phyloP scores from a whole-genome alignment of 2,329 filamentous ascomycete species.

The Elsinoe batatas region DNA sequence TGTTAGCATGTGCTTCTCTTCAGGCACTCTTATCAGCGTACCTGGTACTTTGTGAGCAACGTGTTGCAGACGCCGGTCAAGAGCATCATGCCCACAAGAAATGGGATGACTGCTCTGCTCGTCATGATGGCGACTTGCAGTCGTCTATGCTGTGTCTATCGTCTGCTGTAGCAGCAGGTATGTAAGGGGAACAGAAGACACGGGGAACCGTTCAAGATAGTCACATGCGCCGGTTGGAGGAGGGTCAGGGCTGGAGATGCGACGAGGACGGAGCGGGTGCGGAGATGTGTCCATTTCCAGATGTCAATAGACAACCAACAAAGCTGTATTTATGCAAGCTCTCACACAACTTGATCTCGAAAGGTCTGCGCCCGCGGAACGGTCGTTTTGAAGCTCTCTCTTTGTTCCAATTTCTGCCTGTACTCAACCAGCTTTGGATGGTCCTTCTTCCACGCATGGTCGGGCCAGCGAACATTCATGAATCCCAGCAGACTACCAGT shows the following conservation, averaged over 20 bases:
- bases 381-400: conserved; percentile 32
- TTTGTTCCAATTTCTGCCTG: conserved; percentile 36
- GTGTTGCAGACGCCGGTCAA: conserved; percentile 95
- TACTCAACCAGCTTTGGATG: conserved; percentile 33
- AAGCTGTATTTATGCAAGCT: neutral
- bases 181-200: neutral
- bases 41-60: conserved; percentile 91
- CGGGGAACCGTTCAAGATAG: neutral
- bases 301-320: neutral
- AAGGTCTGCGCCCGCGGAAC: conserved; percentile 27
- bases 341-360: conserved; percentile 28
- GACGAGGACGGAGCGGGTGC: neutral
- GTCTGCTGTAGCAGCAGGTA: neutral
- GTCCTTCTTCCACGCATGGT: conserved; percentile 26
- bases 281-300: neutral
- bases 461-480: conserved; percentile 25
- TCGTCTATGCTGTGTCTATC: neutral
- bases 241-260: neutral
- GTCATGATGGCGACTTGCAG: conserved; percentile 46
- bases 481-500: conserved; percentile 27
- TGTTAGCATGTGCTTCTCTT: conserved; percentile 15
- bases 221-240: conserved; percentile 2
- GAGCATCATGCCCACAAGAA: conserved; percentile 93
- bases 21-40: conserved; percentile 30
- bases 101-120: conserved; percentile 60